A percentile compares a stretch with the other conserved stretches of the same genome.
Conservation (phyloP, 2,329 filamentous ascomycete species). For the Penicillium brasilianum region DNA sequence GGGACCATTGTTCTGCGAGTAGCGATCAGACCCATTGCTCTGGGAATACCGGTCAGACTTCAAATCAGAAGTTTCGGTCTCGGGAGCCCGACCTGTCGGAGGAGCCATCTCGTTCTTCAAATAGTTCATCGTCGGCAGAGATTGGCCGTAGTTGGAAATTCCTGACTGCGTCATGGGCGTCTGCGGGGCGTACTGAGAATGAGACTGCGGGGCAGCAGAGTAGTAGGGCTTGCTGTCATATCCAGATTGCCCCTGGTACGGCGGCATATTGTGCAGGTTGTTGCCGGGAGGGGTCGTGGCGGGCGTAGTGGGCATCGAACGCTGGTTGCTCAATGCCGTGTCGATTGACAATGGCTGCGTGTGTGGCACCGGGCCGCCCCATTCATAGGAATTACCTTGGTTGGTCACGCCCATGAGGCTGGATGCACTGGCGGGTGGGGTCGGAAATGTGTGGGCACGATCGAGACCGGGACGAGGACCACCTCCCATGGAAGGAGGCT, state of each 20-base stretch:
- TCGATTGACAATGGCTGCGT: conserved; percentile 80
- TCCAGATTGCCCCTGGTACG: conserved; percentile 72
- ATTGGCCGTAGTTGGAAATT: conserved; percentile 69
- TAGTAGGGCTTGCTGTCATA: conserved; percentile 85
- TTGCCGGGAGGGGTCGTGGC: conserved; percentile 86
- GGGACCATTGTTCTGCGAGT: conserved; percentile 62
- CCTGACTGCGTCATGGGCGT: conserved; percentile 65
- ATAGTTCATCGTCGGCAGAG: conserved; percentile 63
- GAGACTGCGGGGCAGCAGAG: conserved; percentile 67
- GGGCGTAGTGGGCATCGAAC: conserved; percentile 88
- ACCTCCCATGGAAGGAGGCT: conserved; percentile 63
- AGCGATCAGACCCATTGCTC: conserved; percentile 63
- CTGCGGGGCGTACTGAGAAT: conserved; percentile 71
- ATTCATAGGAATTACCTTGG: conserved; percentile 77
- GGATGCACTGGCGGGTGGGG: conserved; percentile 89
- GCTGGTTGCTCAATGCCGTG: conserved; percentile 74
- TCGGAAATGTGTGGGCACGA: conserved; percentile 89
- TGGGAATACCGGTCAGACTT: conserved; percentile 72
- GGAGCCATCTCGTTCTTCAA: conserved; percentile 90
- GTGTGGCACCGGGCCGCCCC: conserved; percentile 68
- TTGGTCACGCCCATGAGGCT: conserved; percentile 78
- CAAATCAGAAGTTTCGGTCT: conserved; percentile 67
- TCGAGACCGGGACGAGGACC: conserved; percentile 77
- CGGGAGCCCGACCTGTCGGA: conserved; percentile 66
- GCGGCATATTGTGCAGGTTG: conserved; percentile 75